Evolutionary conservation across 805 yeast species (phyloP), one percentile per base, ranked within the genome.

Genomic region (Ogataea dorogensis): DNA sequence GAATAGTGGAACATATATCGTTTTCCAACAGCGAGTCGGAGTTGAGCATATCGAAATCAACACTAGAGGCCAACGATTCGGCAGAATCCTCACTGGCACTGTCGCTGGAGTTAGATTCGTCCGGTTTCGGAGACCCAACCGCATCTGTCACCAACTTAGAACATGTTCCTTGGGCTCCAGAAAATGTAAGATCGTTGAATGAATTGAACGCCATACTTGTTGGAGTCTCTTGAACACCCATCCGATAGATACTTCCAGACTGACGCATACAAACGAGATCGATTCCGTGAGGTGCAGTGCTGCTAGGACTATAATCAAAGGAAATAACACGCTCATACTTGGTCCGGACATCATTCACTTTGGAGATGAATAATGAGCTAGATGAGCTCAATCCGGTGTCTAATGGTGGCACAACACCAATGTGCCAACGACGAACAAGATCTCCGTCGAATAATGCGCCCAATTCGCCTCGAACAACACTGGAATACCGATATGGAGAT

Each of bases 221-320:
- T 20, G 79, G 79, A 32, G 83, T 73, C 53, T 85, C 91, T 1
- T 67, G 61, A 0, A 81, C 84, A 0, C 81, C 74, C 89, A 85
- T 85, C 40, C 82, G 69, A 59, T 84, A 88, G 0, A 88, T 79
- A 35, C 86, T 81, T 3, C 97, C 97, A 1, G 95, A 84, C 51
- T 86, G 94, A 46, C 96, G 68, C 83, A 89, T 82, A 58, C 97
- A 88, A 18, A 89, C 77, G 39, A 86, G 69, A 48, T 81, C 78
- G 7, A 84, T 72, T 1, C 77, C 73, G 15, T 79, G 70, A n/a
- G 56, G 61, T 2, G 76, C 64, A 5, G 52, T 37, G 3, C 61
- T 42, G 38, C 74, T 77, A 1, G 81, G 78, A n/a, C 80, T 75
- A 55, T 87, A 88, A 57, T 88, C 96, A 61, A 82, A 88, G 0